Conservation (phyloP, 805 yeast genomes). For the Barnettozyma wickerhamii region DNA sequence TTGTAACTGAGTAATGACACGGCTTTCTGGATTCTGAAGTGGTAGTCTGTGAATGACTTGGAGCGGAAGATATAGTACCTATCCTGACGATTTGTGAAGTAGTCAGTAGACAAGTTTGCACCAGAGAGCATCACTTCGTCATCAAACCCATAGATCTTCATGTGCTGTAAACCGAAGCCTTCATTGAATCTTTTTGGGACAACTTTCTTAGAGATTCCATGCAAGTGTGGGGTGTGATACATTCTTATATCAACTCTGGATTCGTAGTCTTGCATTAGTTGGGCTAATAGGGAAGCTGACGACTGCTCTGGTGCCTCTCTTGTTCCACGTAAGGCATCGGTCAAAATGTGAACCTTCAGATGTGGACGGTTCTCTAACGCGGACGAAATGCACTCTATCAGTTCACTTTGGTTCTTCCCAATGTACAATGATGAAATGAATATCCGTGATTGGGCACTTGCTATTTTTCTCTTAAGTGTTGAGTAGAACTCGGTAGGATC, state of each 20-base stretch:
- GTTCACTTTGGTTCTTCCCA: constrained; percentile 78
- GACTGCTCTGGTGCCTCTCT: constrained; percentile 79
- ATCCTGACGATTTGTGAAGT: constrained; percentile 93
- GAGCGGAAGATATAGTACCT: constrained; percentile 75
- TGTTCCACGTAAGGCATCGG: constrained; percentile 90
- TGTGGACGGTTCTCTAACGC: constrained; percentile 59
- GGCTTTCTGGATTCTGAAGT: constrained; percentile 62
- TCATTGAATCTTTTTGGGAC: constrained; percentile 87
- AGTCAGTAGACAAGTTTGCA: constrained; percentile 87
- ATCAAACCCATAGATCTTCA: constrained; percentile 95
- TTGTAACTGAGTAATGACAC: constrained; percentile 69
- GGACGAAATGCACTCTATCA: constrained; percentile 54
- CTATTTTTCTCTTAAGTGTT: constrained; percentile 57
- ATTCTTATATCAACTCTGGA: constrained; percentile 72
- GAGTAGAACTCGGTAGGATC: constrained; percentile 73
- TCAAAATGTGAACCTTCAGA: constrained; percentile 64
- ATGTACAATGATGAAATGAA: constrained; percentile 84
- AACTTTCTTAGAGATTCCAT: constrained; percentile 57
- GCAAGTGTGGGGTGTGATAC: constrained; percentile 85
- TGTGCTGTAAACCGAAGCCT: constrained; percentile 90
- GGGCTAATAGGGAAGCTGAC: constrained; percentile 70
- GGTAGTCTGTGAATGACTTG: constrained; percentile 60
- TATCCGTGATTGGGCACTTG: constrained; percentile 56
- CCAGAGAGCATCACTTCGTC: constrained; percentile 85
- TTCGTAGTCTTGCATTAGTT: constrained; percentile 60